phyloP scores from a whole-genome alignment of 2,329 filamentous ascomycete species.

The Fusarium transvaalense region DNA sequence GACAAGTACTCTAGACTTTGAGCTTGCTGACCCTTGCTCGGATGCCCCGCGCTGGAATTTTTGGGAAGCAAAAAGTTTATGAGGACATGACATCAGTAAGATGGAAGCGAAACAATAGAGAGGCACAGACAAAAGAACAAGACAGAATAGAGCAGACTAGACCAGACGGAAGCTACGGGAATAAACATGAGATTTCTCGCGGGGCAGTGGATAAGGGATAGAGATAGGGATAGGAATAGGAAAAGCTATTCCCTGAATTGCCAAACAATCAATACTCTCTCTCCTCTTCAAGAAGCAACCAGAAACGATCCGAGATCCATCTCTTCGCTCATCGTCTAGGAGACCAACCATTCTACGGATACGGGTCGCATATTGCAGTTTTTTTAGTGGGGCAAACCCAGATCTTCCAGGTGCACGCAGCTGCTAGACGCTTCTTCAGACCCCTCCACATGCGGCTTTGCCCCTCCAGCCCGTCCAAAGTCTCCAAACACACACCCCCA shows the following conservation, averaged over 20 bases:
- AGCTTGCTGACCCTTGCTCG: conserved; percentile 27
- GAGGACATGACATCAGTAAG: conserved; percentile 51
- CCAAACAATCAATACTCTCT: background rate
- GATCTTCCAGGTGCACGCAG: conserved; percentile 45
- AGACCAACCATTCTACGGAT: conserved; percentile 5
- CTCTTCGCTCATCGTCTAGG: conserved; percentile 26
- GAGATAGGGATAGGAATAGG: too few species aligned
- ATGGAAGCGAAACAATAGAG: conserved; percentile 6
- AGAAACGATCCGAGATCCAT: conserved; percentile 36
- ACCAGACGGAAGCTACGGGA: conserved; percentile 29
- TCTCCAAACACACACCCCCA: conserved; percentile 40
- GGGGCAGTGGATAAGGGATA: background rate
- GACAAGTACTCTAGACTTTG: conserved; percentile 38
- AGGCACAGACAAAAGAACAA: background rate
- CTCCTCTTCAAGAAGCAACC: conserved; percentile 21
- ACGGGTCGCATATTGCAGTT: conserved; percentile 11
- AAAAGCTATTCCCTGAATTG: background rate
- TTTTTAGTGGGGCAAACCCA: conserved; percentile 38
- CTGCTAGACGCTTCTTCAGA: conserved; percentile 53
- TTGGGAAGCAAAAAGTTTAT: conserved; percentile 44
- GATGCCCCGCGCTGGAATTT: conserved; percentile 52
- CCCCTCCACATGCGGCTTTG: conserved; percentile 27
- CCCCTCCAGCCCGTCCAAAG: too few species aligned
- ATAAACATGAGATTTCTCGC: conserved; percentile 15
- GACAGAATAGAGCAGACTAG: conserved; percentile 1